Conservation (phyloP, 2,329 filamentous ascomycete species). For the Didymella arachidicola region DNA sequence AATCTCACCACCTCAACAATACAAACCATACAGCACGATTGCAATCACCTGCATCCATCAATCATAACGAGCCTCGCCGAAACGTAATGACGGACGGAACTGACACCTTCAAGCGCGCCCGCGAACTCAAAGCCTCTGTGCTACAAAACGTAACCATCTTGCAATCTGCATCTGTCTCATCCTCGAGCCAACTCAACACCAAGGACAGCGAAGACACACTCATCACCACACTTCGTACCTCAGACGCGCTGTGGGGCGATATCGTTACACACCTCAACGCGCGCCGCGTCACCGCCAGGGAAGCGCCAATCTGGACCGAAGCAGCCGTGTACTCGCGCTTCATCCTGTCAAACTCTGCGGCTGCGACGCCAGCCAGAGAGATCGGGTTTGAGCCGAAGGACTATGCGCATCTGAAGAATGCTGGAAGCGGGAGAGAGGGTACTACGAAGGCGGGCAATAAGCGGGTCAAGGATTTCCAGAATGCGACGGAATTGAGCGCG, state of each 20-base stretch:
- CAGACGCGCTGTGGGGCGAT: constrained; percentile 38
- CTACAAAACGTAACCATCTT: constrained; percentile 25
- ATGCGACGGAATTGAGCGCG: constrained; percentile 32
- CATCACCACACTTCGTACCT: constrained; percentile 44
- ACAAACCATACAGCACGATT: background rate
- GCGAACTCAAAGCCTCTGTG: constrained; percentile 28
- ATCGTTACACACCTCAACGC: constrained; percentile 41
- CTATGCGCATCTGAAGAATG: constrained; percentile 44
- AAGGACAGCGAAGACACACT: constrained; percentile 43
- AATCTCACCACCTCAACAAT: background rate
- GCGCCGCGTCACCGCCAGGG: constrained; percentile 25
- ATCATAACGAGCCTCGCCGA: background rate
- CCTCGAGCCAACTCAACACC: constrained; percentile 15
- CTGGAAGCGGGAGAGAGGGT: constrained; percentile 13
- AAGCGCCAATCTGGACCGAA: constrained; percentile 34
- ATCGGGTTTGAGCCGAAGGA: constrained; percentile 44
- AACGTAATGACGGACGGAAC: constrained; percentile 15
- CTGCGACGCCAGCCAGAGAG: constrained; percentile 34
- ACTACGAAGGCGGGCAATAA: constrained; percentile 30
- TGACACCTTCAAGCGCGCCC: constrained; percentile 26
- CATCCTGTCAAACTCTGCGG: constrained; percentile 39
- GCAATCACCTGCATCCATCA: background rate
- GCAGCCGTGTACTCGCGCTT: constrained; percentile 50
- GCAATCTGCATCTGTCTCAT: constrained; percentile 7
- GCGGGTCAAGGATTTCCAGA: constrained; percentile 34